Evolutionary conservation across 2,329 filamentous ascomycete genomes (phyloP).

Genomic region (Cladosporium sp.): DNA sequence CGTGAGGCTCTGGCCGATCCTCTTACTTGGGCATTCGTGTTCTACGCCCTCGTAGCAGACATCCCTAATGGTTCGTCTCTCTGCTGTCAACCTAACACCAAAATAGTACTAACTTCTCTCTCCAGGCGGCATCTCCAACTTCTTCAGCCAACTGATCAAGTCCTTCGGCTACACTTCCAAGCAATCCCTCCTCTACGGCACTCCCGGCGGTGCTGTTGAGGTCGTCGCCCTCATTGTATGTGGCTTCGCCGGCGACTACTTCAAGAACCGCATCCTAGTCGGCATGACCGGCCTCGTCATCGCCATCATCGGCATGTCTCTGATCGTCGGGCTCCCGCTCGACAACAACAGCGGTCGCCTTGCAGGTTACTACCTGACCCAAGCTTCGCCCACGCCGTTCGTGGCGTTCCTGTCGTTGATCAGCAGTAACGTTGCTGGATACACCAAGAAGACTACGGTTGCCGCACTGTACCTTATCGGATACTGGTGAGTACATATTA

Average conservation of each 20-base stretch:
- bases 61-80: slow-evolving; percentile 52
- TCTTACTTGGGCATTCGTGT: slow-evolving; percentile 57
- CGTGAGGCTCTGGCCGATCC: slow-evolving; percentile 56
- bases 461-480: slow-evolving; percentile 52
- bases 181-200: slow-evolving; percentile 61
- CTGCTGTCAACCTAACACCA: too few species aligned
- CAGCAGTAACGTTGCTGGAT: slow-evolving; percentile 57
- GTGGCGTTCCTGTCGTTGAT: slow-evolving; percentile 62
- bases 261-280: slow-evolving; percentile 55
- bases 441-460: slow-evolving; percentile 58
- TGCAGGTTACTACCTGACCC: slow-evolving; percentile 61
- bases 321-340: slow-evolving; percentile 61
- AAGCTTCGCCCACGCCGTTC: slow-evolving; percentile 57
- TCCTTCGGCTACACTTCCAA: slow-evolving; percentile 62
- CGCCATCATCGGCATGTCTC: slow-evolving; percentile 56
- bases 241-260: slow-evolving; percentile 55
- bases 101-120: background rate
- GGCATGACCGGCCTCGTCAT: slow-evolving; percentile 49
- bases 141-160: slow-evolving; percentile 58
- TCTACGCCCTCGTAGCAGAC: slow-evolving; percentile 53
- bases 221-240: slow-evolving; percentile 54
- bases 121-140: slow-evolving; percentile 53
- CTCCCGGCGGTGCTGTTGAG: slow-evolving; percentile 62
- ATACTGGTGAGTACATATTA: slow-evolving; percentile 34
- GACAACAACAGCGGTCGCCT: slow-evolving; percentile 56